A percentile compares a stretch with the other conserved stretches of the same genome.
These are phyloP conservation scores for Tephrocybe sp. DNA, from an alignment of 768 basidiomycete species.

Conservation along the genomic window DNA sequence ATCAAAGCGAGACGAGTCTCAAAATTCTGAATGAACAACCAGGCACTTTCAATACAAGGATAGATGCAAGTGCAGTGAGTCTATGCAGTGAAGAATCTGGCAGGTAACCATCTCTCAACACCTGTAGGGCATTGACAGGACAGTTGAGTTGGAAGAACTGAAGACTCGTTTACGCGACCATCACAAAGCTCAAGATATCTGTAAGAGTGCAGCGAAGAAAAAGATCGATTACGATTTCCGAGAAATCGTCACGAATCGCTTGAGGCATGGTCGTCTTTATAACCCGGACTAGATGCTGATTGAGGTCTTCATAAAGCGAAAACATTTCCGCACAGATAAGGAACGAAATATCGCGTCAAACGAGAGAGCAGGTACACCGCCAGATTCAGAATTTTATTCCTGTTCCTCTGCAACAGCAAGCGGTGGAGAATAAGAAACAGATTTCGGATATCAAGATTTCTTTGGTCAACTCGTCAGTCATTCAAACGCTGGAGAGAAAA, in stretches of 20 bases:
- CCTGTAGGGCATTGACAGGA: conserved; percentile 13
- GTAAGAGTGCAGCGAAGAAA: conserved; percentile 27
- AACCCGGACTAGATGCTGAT: not conserved
- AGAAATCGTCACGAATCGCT: conserved; percentile 18
- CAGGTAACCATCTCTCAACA: not conserved
- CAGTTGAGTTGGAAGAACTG: conserved; percentile 14
- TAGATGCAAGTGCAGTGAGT: conserved; percentile 23
- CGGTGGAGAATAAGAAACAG: conserved; percentile 38
- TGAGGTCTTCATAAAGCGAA: conserved; percentile 2
- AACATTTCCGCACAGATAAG: conserved; percentile 36
- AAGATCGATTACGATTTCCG: conserved; percentile 22
- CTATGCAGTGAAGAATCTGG: not conserved
- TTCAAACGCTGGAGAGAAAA: not conserved
- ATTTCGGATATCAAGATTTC: conserved; percentile 42
- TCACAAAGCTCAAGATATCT: conserved; percentile 7
- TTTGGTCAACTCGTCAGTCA: conserved; percentile 51
- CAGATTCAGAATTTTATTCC: conserved; percentile 51
- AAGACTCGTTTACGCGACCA: conserved; percentile 19
- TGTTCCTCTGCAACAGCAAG: conserved; percentile 42
- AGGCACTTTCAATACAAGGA: conserved; percentile 18
- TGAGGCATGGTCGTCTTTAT: conserved; percentile 24
- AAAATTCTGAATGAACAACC: conserved; percentile 28
- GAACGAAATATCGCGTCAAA: conserved; percentile 39
- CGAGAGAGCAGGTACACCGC: conserved; percentile 40
- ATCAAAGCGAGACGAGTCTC: conserved; percentile 27